A percentile compares a stretch with the other conserved stretches of the same genome.
Evolutionary conservation across 345 rosid genomes (phyloP).

Genomic region (Heritiera littoralis): DNA sequence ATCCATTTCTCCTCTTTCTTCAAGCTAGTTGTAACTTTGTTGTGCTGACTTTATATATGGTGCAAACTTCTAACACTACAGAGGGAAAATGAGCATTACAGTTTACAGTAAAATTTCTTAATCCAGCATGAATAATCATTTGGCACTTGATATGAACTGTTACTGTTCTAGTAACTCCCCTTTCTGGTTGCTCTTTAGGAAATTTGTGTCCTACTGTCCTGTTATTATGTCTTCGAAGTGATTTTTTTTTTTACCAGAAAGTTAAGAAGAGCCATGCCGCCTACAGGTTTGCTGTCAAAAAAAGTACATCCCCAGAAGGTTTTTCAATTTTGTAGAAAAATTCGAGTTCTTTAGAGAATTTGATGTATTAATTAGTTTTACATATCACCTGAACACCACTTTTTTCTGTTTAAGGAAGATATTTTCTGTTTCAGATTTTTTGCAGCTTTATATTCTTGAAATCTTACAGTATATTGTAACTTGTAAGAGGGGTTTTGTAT

Average conservation of each 20-base stretch:
- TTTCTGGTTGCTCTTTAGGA: slow-evolving; percentile 9
- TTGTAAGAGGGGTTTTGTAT: slow-evolving; percentile 4
- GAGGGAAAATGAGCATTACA: background rate
- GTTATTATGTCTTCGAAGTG: background rate
- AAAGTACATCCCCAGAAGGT: background rate
- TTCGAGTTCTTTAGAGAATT: background rate
- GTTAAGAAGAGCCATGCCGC: background rate
- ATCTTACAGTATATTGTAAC: slow-evolving; percentile 14
- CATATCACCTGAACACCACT: background rate
- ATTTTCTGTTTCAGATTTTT: slow-evolving; percentile 8
- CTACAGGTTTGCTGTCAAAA: background rate
- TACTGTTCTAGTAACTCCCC: slow-evolving; percentile 6
- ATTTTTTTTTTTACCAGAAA: background rate
- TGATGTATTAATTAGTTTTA: background rate
- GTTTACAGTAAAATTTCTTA: background rate
- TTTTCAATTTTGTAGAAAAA: background rate
- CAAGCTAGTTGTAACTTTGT: background rate
- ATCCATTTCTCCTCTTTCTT: background rate
- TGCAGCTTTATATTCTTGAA: background rate
- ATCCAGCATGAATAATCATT: background rate
- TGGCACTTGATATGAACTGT: background rate
- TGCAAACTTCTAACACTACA: background rate
- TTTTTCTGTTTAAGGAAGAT: slow-evolving; percentile 7
- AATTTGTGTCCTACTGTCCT: background rate
- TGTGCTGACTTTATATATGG: background rate